Base-by-base conservation (phyloP, 768 basidiomycete genomes). In the Agaricus subrufescens region DNA sequence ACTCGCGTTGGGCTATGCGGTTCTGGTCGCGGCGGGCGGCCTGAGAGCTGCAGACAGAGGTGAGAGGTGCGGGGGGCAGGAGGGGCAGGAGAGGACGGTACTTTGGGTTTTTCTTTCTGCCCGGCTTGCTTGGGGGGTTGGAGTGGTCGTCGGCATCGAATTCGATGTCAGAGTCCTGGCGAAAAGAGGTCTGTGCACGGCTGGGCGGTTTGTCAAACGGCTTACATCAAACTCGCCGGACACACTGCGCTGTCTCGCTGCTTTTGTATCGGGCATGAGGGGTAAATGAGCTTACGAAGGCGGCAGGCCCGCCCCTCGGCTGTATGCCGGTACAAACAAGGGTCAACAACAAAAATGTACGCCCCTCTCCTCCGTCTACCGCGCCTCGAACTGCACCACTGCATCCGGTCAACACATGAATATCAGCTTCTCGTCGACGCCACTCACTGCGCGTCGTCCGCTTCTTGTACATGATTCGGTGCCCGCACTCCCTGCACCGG, bases 381-480 rank as follows among this genome's bases (percentile, higher is more conserved):
- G 85, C 43, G 91, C 91, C 73, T 94, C 91, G 58, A 89, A 88
- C 74, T 89, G 87, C 2, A 89, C 87, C 87, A 89, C 87, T 88
- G 60, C 58, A 54, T 61, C 42, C 39, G 23, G 50, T 63, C 25
- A 54, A 52, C 46, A 64, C 44, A 63, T 54, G 45, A 46, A 27
- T 42, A 25, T n/a, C 52, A 42, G 3, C n/a, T 8, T 34, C 2
- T 34, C 34, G 34, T 34, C 52, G 42, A 61, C 11, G 37, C 46
- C 27, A 75, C 94, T 68, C 64, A 98, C 96, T 95, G 78, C 93
- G 79, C 66, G 82, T 91, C 25, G 94, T 96, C 65, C 96, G 77
- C 71, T 95, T 97, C 75, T 98, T 98, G 74, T 97, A 98, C 92
- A 98, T 94, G 69, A 98, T 96, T 51, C 96, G 85, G 71, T 98